These are phyloP conservation scores for Aspergillus sp. DNA, from an alignment of 2,329 filamentous ascomycete genomes.

Conservation along the genomic window DNA sequence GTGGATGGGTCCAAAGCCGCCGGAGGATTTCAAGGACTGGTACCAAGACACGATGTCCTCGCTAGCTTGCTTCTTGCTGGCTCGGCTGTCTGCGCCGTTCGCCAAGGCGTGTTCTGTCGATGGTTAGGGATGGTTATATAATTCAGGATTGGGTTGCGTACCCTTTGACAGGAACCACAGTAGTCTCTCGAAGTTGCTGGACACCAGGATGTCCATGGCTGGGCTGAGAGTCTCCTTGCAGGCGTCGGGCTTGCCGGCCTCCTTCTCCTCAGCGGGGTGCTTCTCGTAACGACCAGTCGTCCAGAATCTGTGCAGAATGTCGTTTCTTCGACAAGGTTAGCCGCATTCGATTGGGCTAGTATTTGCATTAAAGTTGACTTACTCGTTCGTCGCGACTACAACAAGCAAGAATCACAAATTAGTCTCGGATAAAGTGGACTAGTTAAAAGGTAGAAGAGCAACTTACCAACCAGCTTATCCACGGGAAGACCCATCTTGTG, in stretches of 20 bases:
- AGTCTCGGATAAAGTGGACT: not conserved
- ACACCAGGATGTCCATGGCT: constrained; percentile 97
- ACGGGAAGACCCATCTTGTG: constrained; percentile 83
- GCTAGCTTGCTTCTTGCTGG: constrained; percentile 11
- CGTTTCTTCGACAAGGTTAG: constrained; percentile 56
- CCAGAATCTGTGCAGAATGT: constrained; percentile 90
- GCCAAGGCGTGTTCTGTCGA: constrained; percentile 36
- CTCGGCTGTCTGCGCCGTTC: constrained; percentile 64
- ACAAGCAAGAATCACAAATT: not conserved
- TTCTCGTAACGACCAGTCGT: constrained; percentile 10
- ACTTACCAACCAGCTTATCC: constrained; percentile 68
- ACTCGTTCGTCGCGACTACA: constrained; percentile 12
- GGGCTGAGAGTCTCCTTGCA: constrained; percentile 83
- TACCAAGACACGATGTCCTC: constrained; percentile 10
- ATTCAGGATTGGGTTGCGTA: constrained; percentile 39
- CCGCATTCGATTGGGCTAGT: not conserved
- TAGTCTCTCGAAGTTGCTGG: constrained; percentile 93
- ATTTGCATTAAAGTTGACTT: not conserved
- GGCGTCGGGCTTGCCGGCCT: constrained; percentile 1
- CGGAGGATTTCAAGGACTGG: constrained; percentile 2
- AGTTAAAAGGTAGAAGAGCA: not conserved
- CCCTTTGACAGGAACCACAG: constrained; percentile 72
- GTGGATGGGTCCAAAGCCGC: constrained; percentile 8
- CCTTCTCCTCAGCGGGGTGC: not conserved
- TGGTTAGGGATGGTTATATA: not conserved